Conservation (phyloP, 75 land plant genomes). For the Selaginella moellendorffii region DNA sequence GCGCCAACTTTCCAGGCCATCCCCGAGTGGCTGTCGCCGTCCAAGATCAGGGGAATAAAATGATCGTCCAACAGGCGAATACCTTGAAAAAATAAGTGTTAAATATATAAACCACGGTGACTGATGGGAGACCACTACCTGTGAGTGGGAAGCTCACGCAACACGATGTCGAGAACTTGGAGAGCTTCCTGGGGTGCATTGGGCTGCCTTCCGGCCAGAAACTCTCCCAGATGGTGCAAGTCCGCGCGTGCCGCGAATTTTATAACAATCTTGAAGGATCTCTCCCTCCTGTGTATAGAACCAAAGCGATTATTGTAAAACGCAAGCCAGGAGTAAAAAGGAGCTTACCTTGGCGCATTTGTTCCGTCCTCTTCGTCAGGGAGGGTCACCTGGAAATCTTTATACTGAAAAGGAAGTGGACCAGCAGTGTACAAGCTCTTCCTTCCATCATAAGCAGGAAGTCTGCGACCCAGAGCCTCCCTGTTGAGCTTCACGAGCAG, state of each 20-base stretch:
- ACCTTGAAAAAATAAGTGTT: neutral
- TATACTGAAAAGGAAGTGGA: conserved; percentile 1
- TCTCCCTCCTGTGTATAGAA: neutral
- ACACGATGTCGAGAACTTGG: neutral
- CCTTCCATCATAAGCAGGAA: conserved; percentile 8
- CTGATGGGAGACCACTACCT: neutral
- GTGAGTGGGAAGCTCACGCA: conserved; percentile 1
- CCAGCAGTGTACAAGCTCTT: conserved; percentile 8
- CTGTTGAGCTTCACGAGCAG: neutral
- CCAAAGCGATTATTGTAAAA: too few species aligned
- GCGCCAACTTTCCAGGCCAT: conserved; percentile 7
- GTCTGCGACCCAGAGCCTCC: neutral
- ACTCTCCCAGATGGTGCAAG: conserved; percentile 1
- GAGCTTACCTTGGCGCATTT: neutral
- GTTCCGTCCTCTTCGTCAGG: conserved; percentile 2
- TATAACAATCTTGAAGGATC: neutral
- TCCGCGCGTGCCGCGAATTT: neutral
- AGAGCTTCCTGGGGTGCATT: conserved; percentile 4
- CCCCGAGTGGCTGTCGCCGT: neutral
- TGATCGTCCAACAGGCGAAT: conserved; percentile 9
- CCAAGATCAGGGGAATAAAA: conserved; percentile 2
- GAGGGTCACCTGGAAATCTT: neutral
- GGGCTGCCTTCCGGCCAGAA: neutral
- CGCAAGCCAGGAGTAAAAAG: too few species aligned
- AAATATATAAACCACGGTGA: too few species aligned